Percentiles rank a stretch among this genome's conserved stretches.
phyloP scores from a whole-genome alignment of 1,284 basidiomycete genomes.

The Cyathus pygmaeus region DNA sequence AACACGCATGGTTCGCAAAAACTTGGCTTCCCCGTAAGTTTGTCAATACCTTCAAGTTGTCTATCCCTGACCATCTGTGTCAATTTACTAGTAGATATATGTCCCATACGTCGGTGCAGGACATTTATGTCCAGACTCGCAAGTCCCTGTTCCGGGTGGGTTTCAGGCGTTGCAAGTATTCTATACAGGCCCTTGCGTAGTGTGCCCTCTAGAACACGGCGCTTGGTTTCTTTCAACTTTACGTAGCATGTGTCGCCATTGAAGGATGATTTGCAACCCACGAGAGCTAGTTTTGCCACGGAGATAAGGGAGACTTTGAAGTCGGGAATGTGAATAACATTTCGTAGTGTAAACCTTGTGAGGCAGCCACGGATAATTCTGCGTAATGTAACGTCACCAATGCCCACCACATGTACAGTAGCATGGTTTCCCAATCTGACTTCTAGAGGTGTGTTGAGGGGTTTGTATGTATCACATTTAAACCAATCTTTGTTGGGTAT shows the following conservation, averaged over 20 bases:
- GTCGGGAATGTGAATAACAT: slow-evolving; percentile 5
- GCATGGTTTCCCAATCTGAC: slow-evolving; percentile 12
- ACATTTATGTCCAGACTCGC: slow-evolving; percentile 13
- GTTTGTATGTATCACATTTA: slow-evolving; percentile 3
- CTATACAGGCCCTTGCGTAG: slow-evolving; percentile 1
- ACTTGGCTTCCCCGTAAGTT: not conserved
- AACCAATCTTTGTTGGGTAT: slow-evolving; percentile 12
- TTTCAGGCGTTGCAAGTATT: not conserved
- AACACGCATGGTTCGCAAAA: slow-evolving; percentile 25
- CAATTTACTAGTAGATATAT: slow-evolving; percentile 15
- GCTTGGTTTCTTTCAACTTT: not conserved
- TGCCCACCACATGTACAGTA: slow-evolving; percentile 7
- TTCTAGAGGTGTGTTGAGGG: slow-evolving; percentile 3
- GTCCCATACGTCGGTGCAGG: slow-evolving; percentile 30
- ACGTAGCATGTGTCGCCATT: not conserved
- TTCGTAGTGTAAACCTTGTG: not conserved
- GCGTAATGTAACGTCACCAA: slow-evolving; percentile 7
- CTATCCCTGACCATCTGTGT: slow-evolving; percentile 23
- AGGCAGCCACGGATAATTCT: not conserved
- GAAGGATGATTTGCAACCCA: not conserved
- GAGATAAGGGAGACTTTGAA: slow-evolving; percentile 10
- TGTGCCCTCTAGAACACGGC: not conserved
- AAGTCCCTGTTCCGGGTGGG: not conserved
- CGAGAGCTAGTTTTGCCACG: not conserved
- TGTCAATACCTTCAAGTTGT: slow-evolving; percentile 14